Base-by-base conservation (phyloP, 805 yeast genomes). In the Suhomyces sp. region DNA sequence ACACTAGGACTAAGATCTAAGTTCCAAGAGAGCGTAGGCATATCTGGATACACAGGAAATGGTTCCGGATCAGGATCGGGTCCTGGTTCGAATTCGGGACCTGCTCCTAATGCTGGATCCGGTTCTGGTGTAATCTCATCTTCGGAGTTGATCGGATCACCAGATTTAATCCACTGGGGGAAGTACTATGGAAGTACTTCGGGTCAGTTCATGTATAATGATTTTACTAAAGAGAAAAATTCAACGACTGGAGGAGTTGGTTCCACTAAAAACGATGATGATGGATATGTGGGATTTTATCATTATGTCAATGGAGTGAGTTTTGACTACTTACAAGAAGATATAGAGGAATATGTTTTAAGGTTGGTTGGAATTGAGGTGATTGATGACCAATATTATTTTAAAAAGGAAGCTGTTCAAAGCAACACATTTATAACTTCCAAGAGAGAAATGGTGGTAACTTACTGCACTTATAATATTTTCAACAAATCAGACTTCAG, bases 401-500 rank as follows among this genome's bases (percentile, higher is more conserved):
- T 57, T 46, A 38, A 33, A 24, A 43, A 44, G 25, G 44, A 39
- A 10, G 14, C n/a, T 5, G 8, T 26, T 15, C 25, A 14, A 14
- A 19, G 29, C 13, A 41, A 39, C 21, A 19, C 24, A 14, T 23
- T 25, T 21, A 25, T 16, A 18, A 14, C 25, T 10, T 10, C 52
- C 55, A 20, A 49, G 52, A 12, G 51, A 38, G 43, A 60, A 48
- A 41, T 73, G 29, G 54, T 55, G 31, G 74, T 74, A 15, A 79
- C 87, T 0, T 79, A 70, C 44, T 82, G 88, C 56, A 60, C 80
- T 11, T 87, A 79, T 63, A 90, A 93, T 57, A 71, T 82, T 13
- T 86, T 93, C 50, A 65, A 79, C 24, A 73, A 72, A 36, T 73
- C 82, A 4, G 98, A 91, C 56, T 63, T 90, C 25, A 69, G 96